Evolutionary conservation across 768 basidiomycete species (phyloP).

Genomic region (Pisolithus marmoratus): DNA sequence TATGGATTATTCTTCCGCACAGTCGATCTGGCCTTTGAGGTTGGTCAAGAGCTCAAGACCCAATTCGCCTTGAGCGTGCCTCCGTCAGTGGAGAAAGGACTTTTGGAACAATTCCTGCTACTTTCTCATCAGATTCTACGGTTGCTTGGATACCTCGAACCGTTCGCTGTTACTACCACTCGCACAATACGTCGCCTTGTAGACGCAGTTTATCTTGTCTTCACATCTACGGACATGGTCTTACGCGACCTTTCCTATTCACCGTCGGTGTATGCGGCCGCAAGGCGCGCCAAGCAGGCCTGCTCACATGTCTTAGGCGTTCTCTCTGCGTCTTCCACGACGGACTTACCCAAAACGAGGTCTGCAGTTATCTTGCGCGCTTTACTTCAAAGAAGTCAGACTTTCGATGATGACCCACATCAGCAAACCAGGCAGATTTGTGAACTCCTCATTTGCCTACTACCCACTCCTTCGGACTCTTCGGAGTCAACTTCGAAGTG

Average conservation of each 20-base stretch:
- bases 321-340: slow-evolving; percentile 29
- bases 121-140: slow-evolving; percentile 48
- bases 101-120: slow-evolving; percentile 51
- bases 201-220: slow-evolving; percentile 45
- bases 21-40: slow-evolving; percentile 42
- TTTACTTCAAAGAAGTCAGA: slow-evolving; percentile 46
- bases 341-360: slow-evolving; percentile 29
- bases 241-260: slow-evolving; percentile 34
- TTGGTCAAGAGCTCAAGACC: slow-evolving; percentile 47
- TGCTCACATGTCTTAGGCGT: slow-evolving; percentile 47
- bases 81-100: slow-evolving; percentile 31
- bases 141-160: slow-evolving; percentile 44
- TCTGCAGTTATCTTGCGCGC: slow-evolving; percentile 51
- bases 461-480: slow-evolving; percentile 35
- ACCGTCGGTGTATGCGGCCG: slow-evolving; percentile 16
- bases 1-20: slow-evolving; percentile 56
- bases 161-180: slow-evolving; percentile 44
- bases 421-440: slow-evolving; percentile 52
- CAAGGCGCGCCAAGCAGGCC: slow-evolving; percentile 37
- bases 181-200: slow-evolving; percentile 44
- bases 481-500: slow-evolving; percentile 37
- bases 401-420: slow-evolving; percentile 46
- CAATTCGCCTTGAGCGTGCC: slow-evolving; percentile 43
- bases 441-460: slow-evolving; percentile 49
- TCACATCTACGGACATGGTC: slow-evolving; percentile 47